phyloP scores from a whole-genome alignment of 2,329 filamentous ascomycete species.

The Hypoxylon sp. region DNA sequence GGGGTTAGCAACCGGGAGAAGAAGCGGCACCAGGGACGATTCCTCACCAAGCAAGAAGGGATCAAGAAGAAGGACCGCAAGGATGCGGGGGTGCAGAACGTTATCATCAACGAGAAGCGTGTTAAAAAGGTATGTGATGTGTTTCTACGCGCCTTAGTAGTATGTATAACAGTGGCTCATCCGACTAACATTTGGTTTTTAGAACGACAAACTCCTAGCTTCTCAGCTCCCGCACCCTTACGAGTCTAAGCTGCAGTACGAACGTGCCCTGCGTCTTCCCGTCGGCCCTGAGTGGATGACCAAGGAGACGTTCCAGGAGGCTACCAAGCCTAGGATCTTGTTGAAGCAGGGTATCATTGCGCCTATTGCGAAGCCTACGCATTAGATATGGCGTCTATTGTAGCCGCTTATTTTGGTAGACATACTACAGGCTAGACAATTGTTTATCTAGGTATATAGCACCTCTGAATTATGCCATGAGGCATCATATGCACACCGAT shows the following conservation, averaged over 20 bases:
- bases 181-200: conserved; percentile 26
- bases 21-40: conserved; percentile 68
- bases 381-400: conserved; percentile 29
- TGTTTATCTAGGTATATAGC: too few relatives aligned
- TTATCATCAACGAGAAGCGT: conserved; percentile 92
- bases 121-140: conserved; percentile 77
- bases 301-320: conserved; percentile 92
- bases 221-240: conserved; percentile 87
- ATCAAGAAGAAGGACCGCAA: conserved; percentile 79
- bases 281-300: conserved; percentile 95
- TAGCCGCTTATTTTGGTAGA: too few relatives aligned
- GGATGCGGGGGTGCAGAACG: conserved; percentile 81
- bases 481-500: too few relatives aligned
- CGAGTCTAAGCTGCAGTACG: conserved; percentile 88
- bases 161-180: too few relatives aligned
- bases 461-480: too few relatives aligned
- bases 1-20: conserved; percentile 77
- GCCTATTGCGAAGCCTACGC: conserved; percentile 80
- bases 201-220: conserved; percentile 89
- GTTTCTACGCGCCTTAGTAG: too few relatives aligned
- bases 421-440: too few relatives aligned
- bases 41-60: conserved; percentile 73
- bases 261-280: conserved; percentile 84
- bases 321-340: conserved; percentile 87
- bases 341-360: conserved; percentile 90